Evolutionary conservation across 1,284 basidiomycete genomes (phyloP), one percentile per base, ranked within the genome.

Genomic region (Microbotryum lychnidis-dioicae): DNA sequence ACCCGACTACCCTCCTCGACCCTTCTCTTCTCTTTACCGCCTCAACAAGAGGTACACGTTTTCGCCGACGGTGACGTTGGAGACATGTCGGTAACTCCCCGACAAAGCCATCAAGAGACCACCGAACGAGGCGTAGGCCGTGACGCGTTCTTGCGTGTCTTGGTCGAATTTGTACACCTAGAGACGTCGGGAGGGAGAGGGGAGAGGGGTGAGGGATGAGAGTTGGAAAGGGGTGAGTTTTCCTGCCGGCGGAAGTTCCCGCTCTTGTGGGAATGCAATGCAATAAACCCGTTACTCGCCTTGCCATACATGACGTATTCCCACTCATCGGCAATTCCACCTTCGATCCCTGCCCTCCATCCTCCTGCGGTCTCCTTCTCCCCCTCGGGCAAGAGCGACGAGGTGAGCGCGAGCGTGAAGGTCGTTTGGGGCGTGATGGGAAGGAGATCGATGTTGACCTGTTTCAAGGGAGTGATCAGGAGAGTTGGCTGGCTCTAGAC

Each of bases 261-360:
- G 31, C 31, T 31, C 31, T 31, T 31, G 8, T 47, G 45, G 25
- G 27, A 2, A 10, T 5, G 6, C 23, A 16, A n/a, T 21, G 50
- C n/a, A 25, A 20, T 29, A 61, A 9, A 2, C 10, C 53, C 29
- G 23, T 63, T 31, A 64, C 84, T 69, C 69, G 92, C 90, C 84
- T 96, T 97, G 50, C 94, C 94, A 75, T 91, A 92, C 93, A 97
- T 97, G 68, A 98, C 94, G 79, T 98, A 98, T 74, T 97, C 94
- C 72, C 91, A 98, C 70, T 97, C 93, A 64, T 92, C 89, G 66
- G 97, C 93, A 37, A 98, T 76, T 0, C 93, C 93, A 73, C 69
- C 84, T 81, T 5, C 89, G 87, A 76, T 89, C 89, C 57, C 89
- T 83, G 77, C 91, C 87, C 73, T 91, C 88, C 75, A 92, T 78